phyloP scores from a whole-genome alignment of 2,329 filamentous ascomycete genomes.

The Diaporthe longicolla region DNA sequence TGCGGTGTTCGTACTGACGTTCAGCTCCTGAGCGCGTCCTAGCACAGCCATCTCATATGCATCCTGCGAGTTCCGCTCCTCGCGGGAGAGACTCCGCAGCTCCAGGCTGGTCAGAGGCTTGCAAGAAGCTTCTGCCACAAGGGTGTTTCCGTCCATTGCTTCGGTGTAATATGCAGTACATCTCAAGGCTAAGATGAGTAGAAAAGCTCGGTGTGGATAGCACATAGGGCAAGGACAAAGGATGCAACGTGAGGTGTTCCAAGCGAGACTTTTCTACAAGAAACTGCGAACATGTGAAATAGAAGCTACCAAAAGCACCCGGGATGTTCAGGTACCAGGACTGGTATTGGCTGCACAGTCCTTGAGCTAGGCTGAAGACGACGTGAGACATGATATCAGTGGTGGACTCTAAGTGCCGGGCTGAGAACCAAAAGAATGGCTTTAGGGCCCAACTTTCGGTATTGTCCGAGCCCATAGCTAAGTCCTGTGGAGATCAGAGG shows the following conservation, averaged over 20 bases:
- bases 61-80: constrained; percentile 49
- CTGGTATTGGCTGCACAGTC: background rate
- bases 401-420: background rate
- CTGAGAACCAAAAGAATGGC: background rate
- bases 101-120: constrained; percentile 42
- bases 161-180: background rate
- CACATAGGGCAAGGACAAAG: too few relatives aligned
- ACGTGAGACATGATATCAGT: constrained; percentile 7
- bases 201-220: background rate
- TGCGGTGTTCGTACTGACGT: constrained; percentile 39
- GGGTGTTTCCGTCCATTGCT: constrained; percentile 17
- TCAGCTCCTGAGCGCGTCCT: constrained; percentile 50
- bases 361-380: background rate
- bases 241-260: background rate
- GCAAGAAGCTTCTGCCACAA: constrained; percentile 11
- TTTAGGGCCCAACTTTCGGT: background rate
- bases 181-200: background rate
- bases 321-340: background rate
- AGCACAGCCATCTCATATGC: constrained; percentile 52
- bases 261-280: background rate
- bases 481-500: background rate
- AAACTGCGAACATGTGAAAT: background rate
- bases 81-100: constrained; percentile 41
- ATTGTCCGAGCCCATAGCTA: background rate
- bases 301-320: background rate